Evolutionary conservation across 345 rosid species (phyloP), one percentile per base, ranked within the genome.

Genomic region (Populus davidiana): DNA sequence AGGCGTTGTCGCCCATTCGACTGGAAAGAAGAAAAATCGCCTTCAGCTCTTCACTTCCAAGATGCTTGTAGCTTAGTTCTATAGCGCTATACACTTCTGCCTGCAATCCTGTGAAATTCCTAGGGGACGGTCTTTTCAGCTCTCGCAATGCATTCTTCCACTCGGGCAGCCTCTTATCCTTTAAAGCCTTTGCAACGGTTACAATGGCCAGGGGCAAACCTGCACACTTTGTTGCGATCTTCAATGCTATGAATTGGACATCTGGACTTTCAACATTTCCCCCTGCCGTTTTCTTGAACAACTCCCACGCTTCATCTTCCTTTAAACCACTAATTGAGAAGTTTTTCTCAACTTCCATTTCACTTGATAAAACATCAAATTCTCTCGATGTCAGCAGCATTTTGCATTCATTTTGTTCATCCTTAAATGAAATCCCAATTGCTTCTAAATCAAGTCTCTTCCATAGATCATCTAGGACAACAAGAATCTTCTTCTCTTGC

Each of bases 391-490:
- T 82, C n/a, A 87, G 0, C 20, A 86, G 25, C 20, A 86, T 0
- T 38, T 82, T 87, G 78, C 83, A 78, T 41, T 44, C 78, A 35
- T 61, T 70, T 25, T 77, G 74, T 41, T 81, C 81, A 4, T 43
- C 41, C 0, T 70, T 72, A 1, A 29, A 73, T 0, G 72, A 71
- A 33, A 85, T 83, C 71, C 86, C 86, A 4, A 85, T 64, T 1
- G 44, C 69, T 18, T 76, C 67, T 39, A 81, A 23, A 8, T 85
- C 65, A 14, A 85, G 23, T n/a, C 29, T 47, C 6, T 71, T 49
- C 85, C 85, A 79, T 2, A 87, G 31, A 52, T 83, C 70, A 49
- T 87, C 88, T 11, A 87, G 56, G 50, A 87, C 79, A 17, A 87
- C 67, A 36, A 87, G 81, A 36, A 79, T 16, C n/a, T 66, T 83